Evolutionary conservation across 371 early-diverging fungal species (phyloP), one percentile per base, ranked within the genome.

Genomic region (Mortierella sp.): DNA sequence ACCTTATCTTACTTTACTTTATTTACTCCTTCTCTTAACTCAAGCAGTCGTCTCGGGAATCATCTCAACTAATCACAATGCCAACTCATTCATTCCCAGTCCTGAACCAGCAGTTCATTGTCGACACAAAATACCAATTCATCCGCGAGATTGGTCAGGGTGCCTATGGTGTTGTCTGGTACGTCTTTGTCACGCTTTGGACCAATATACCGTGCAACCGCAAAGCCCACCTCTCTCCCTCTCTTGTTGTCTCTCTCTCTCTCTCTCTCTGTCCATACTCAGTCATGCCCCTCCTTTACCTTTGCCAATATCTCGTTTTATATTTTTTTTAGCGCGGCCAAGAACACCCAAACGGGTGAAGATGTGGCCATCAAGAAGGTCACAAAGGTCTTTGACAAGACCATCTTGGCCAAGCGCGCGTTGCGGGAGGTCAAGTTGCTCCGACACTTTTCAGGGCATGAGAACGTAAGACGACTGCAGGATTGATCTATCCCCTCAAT

Each of bases 311-410:
- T 33, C 32, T 16, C 67, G 43, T 36, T 61, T 21, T 19, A 33
- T 28, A 15, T 8, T 4, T 21, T 15, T 19, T 21, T 16, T 45
- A 95, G 95, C 74, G 92, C 94, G 74, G 95, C 95, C 32, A 92
- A 88, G 73, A 90, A 95, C 72, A 88, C 88, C 9, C 89, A 91
- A 65, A 89, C 93, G 3, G 94, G 94, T 22, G 93, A 95, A 75
- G 91, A 93, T 77, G 96, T 97, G 1, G 97, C 97, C 60, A 95
- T 97, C 74, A 97, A 97, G 78, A 96, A 95, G 86, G 94, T 96
- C 69, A 90, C 87, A 52, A 89, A 90, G 48, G 88, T 91, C 55
- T 91, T 92, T 71, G 95, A 94, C 45, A 94, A 95, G 85, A 87
- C 88, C 59, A 94, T 96, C 47, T 87, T 96, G 13, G 93, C 96